Percentiles rank a stretch among this genome's conserved stretches.
Evolutionary conservation across 1,284 basidiomycete genomes (phyloP).

Genomic region (Ganoderma leucocontextum): DNA sequence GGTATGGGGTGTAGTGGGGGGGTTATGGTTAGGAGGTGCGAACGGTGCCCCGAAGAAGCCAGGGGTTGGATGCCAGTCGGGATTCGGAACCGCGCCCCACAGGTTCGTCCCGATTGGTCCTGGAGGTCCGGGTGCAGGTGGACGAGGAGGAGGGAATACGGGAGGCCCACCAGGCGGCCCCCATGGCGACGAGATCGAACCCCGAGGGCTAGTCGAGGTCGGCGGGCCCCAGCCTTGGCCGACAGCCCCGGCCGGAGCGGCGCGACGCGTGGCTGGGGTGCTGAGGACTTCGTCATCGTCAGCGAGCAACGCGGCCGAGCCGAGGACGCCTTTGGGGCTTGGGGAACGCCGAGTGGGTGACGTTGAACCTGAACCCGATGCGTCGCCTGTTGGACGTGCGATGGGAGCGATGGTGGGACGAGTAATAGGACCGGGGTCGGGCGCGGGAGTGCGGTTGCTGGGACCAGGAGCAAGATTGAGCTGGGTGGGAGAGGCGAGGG

Average conservation of each 20-base stretch:
- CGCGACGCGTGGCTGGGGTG: constrained; percentile 51
- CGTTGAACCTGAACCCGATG: constrained; percentile 64
- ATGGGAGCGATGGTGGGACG: constrained; percentile 55
- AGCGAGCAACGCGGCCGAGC: constrained; percentile 77
- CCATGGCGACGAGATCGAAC: constrained; percentile 50
- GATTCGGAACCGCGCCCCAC: constrained; percentile 50
- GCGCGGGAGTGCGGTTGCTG: constrained; percentile 42
- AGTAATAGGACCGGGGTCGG: constrained; percentile 68
- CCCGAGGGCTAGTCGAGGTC: constrained; percentile 53
- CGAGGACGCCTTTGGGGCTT: constrained; percentile 76
- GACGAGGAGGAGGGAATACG: constrained; percentile 45
- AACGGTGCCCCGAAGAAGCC: constrained; percentile 57
- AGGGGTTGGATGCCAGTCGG: constrained; percentile 57
- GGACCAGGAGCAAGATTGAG: constrained; percentile 44
- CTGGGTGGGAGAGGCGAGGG: constrained; percentile 50
- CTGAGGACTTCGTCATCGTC: constrained; percentile 82
- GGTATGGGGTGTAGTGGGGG: constrained; percentile 61
- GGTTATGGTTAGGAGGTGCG: constrained; percentile 50
- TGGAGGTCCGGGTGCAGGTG: constrained; percentile 35
- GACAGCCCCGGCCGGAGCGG: constrained; percentile 49
- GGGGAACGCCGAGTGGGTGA: constrained; percentile 72
- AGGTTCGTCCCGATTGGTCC: constrained; percentile 46
- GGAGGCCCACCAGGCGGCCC: constrained; percentile 47
- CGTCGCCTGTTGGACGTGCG: constrained; percentile 50
- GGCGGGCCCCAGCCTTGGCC: constrained; percentile 48